Conservation (phyloP, 257 asterid species). For the Solanum chaucha region DNA sequence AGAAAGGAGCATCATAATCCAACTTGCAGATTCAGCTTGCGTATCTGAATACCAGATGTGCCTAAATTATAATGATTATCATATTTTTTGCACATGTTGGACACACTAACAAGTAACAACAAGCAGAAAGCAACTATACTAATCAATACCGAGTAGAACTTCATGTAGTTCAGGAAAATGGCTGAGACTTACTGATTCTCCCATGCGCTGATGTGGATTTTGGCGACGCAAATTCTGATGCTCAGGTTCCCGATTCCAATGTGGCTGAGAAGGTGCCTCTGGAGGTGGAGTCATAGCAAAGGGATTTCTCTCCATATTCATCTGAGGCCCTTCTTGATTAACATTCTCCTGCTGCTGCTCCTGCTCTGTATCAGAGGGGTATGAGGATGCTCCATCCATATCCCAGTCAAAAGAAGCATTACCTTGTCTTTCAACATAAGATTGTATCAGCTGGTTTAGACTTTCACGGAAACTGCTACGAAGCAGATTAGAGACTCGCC, state of each 20-base stretch:
- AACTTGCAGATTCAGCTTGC: not conserved
- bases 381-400: conserved; percentile 30
- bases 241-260: conserved; percentile 40
- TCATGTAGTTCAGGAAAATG: not conserved
- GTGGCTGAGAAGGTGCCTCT: conserved; percentile 23
- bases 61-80: not conserved
- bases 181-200: not conserved
- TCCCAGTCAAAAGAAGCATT: conserved; percentile 58
- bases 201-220: conserved; percentile 23
- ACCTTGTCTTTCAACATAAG: conserved; percentile 58
- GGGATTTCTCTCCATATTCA: conserved; percentile 23
- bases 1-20: not conserved
- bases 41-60: not conserved
- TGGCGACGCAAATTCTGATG: conserved; percentile 30
- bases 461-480: conserved; percentile 69
- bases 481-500: conserved; percentile 82
- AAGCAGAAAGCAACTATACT: not conserved
- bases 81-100: not conserved
- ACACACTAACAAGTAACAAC: not conserved
- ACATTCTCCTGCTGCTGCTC: conserved; percentile 34
- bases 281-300: conserved; percentile 24
- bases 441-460: conserved; percentile 57
- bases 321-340: conserved; percentile 17
- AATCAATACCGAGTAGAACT: not conserved
- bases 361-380: conserved; percentile 34